These are phyloP conservation scores for Fusarium cyanostomum DNA, from an alignment of 2,329 filamentous ascomycete genomes.

Conservation along the genomic window DNA sequence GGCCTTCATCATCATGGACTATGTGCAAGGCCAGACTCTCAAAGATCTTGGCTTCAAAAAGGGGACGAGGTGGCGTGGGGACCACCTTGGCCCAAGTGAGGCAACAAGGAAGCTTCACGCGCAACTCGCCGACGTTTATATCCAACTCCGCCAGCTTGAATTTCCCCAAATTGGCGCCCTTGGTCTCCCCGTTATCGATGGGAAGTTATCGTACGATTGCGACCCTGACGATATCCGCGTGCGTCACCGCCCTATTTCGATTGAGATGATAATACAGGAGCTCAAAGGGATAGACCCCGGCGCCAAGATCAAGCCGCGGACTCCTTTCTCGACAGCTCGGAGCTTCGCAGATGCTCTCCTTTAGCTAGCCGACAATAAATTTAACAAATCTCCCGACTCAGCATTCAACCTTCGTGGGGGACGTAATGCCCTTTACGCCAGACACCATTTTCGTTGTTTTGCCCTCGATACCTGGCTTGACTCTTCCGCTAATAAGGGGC, in stretches of 20 bases:
- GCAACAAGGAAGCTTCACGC: not conserved
- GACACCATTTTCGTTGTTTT: not conserved
- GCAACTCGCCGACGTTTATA: constrained; percentile 1
- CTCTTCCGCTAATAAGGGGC: not conserved
- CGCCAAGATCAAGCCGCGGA: not conserved
- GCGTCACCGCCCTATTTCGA: not conserved
- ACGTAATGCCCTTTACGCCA: not conserved
- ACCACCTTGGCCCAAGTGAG: not conserved
- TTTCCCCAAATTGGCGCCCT: not conserved
- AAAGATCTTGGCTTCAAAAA: not conserved
- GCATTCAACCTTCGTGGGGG: not conserved
- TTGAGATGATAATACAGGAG: not conserved
- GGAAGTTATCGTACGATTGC: not conserved
- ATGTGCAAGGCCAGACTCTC: not conserved
- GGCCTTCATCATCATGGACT: constrained; percentile 5
- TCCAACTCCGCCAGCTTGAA: not conserved
- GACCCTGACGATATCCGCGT: not conserved
- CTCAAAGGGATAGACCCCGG: not conserved
- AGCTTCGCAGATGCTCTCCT: not conserved
- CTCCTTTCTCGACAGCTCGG: not conserved
- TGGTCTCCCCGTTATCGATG: not conserved
- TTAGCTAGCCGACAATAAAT: not conserved
- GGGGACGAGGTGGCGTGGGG: not conserved
- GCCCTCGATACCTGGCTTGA: not conserved
- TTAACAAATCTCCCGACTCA: not conserved